Percentiles rank a stretch among this genome's conserved stretches.
phyloP scores from a whole-genome alignment of 148 eudicot genomes.

The Chenopodium album region DNA sequence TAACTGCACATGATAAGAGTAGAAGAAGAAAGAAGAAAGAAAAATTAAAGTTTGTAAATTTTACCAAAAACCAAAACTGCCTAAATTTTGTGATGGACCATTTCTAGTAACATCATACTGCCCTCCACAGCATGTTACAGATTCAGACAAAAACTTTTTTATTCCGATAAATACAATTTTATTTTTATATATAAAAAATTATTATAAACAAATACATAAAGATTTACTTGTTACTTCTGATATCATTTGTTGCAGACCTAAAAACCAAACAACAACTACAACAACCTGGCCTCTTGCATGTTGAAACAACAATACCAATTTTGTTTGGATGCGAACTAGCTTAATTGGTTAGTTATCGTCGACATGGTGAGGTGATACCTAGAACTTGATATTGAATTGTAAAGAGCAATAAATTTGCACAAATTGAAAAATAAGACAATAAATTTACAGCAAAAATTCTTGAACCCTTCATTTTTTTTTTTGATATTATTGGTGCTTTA shows the following conservation, averaged over 20 bases:
- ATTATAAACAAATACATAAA: neutral
- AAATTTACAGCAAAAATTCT: slow-evolving; percentile 9
- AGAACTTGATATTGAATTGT: neutral
- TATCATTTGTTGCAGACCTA: slow-evolving; percentile 7
- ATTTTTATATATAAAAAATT: neutral
- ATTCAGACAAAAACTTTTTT: slow-evolving; percentile 6
- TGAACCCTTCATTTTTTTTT: slow-evolving; percentile 26
- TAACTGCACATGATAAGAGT: slow-evolving; percentile 10
- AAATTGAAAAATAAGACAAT: neutral
- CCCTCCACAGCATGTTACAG: slow-evolving; percentile 2
- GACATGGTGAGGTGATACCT: no score
- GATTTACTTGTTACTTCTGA: neutral
- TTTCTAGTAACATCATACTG: slow-evolving; percentile 7
- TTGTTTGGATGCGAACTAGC: neutral
- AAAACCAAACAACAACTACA: slow-evolving; percentile 15
- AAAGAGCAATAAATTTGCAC: neutral
- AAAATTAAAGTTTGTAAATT: neutral
- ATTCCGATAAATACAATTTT: neutral
- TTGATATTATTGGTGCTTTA: slow-evolving; percentile 11
- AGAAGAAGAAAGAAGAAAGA: neutral
- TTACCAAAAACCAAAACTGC: slow-evolving; percentile 3
- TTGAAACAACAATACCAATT: neutral
- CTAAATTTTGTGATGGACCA: slow-evolving; percentile 12
- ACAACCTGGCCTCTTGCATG: neutral
- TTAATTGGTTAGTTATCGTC: no score